Conservation (phyloP, 139 green algal species). For the Edaphochlamys debaryana region DNA sequence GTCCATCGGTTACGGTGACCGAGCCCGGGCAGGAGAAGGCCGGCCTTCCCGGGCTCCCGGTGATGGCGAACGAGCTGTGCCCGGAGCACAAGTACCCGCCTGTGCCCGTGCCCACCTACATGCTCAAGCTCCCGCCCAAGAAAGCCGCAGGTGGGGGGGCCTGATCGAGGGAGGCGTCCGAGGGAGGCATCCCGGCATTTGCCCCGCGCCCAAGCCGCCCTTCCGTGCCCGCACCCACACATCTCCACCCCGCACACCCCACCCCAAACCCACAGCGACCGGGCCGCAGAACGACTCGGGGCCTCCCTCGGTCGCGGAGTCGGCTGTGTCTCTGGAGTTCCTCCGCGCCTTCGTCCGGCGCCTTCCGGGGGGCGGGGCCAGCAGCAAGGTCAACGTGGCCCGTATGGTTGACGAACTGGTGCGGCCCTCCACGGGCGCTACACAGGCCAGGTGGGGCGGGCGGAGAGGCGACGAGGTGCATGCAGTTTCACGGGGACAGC, state of each 20-base stretch:
- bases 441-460: neutral
- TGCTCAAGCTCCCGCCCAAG: constrained; percentile 1
- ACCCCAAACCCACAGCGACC: no score
- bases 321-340: constrained; percentile 31
- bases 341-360: constrained; percentile 25
- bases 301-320: neutral
- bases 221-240: no score
- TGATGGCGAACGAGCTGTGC: neutral
- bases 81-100: neutral
- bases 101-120: neutral
- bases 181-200: no score
- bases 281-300: no score
- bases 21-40: no score
- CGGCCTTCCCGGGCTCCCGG: no score
- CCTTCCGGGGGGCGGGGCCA: neutral
- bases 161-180: no score
- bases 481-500: no score
- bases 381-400: neutral
- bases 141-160: no score
- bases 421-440: constrained; percentile 2
- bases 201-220: no score
- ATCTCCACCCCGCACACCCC: no score
- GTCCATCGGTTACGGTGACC: no score
- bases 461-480: neutral
- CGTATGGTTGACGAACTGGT: constrained; percentile 16